Conservation (phyloP, 352 stramenopile species). For the Phytophthora vignae region DNA sequence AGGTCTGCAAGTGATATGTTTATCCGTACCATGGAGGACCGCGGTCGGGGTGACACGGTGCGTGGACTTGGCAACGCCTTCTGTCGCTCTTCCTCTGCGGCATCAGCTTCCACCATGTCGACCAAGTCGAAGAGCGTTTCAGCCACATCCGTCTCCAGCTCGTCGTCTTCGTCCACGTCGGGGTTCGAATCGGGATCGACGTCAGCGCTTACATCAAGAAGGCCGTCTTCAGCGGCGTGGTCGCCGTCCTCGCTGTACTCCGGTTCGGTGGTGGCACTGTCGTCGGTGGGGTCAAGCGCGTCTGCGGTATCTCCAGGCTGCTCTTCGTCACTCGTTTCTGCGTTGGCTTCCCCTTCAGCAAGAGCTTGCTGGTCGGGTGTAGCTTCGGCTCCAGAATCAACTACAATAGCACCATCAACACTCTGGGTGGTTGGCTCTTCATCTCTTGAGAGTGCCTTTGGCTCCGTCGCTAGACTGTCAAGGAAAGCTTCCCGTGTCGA, state of each 20-base stretch:
- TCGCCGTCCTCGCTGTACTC: slow-evolving; percentile 17
- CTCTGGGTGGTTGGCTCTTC: background rate
- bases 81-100: slow-evolving; percentile 16
- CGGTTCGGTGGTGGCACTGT: slow-evolving; percentile 4
- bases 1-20: background rate
- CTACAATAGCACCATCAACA: background rate
- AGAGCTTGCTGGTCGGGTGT: background rate
- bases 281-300: background rate
- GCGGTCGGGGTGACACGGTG: slow-evolving; percentile 24
- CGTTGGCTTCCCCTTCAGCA: slow-evolving; percentile 5
- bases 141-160: slow-evolving; percentile 51
- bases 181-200: background rate
- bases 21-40: slow-evolving; percentile 20
- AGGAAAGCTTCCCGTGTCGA: slow-evolving; percentile 32
- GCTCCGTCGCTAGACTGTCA: slow-evolving; percentile 23
- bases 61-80: slow-evolving; percentile 13
- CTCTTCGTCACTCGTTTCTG: slow-evolving; percentile 7
- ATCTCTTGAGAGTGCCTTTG: background rate
- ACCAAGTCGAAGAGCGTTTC: slow-evolving; percentile 57
- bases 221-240: background rate
- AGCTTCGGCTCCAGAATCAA: background rate
- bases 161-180: slow-evolving; percentile 21
- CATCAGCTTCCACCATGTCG: slow-evolving; percentile 33
- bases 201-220: background rate
- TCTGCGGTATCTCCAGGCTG: background rate